Evolutionary conservation across 306 rosid species (phyloP).

Genomic region (Hippophae rhamnoides): DNA sequence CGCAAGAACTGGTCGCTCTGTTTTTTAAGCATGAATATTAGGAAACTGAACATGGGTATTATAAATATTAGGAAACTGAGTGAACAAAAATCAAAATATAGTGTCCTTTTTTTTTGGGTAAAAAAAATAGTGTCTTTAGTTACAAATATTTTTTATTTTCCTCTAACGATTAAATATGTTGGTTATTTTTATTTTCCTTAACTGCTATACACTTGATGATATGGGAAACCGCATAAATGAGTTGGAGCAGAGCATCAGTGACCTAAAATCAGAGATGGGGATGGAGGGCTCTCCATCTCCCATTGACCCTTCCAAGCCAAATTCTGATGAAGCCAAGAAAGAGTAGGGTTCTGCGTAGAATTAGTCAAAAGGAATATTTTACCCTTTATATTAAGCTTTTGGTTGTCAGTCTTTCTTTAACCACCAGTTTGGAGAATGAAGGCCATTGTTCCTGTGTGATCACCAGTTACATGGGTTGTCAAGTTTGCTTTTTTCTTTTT

Average conservation of each 20-base stretch:
- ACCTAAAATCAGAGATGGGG: slow-evolving; percentile 85
- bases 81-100: too few species aligned
- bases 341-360: slow-evolving; percentile 56
- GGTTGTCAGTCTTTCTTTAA: slow-evolving; percentile 7
- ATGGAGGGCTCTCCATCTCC: slow-evolving; percentile 82
- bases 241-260: slow-evolving; percentile 86
- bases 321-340: slow-evolving; percentile 42
- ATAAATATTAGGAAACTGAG: too few species aligned
- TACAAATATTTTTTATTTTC: too few species aligned
- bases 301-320: slow-evolving; percentile 32
- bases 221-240: slow-evolving; percentile 91
- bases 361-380: slow-evolving; percentile 18
- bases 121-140: too few species aligned
- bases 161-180: slow-evolving; percentile 1
- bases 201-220: slow-evolving; percentile 77
- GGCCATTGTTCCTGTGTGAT: not conserved
- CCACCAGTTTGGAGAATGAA: slow-evolving; percentile 11
- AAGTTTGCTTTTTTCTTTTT: slow-evolving; percentile 1
- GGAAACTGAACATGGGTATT: too few species aligned
- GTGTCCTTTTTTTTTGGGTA: not conserved
- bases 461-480: not conserved
- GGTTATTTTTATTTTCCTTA: slow-evolving; percentile 37
- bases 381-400: slow-evolving; percentile 13
- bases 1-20: not conserved
- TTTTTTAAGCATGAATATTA: too few species aligned